A percentile compares a stretch with the other conserved stretches of the same genome.
phyloP scores from a whole-genome alignment of 2,329 filamentous ascomycete genomes.

The Sclerotinia minor region DNA sequence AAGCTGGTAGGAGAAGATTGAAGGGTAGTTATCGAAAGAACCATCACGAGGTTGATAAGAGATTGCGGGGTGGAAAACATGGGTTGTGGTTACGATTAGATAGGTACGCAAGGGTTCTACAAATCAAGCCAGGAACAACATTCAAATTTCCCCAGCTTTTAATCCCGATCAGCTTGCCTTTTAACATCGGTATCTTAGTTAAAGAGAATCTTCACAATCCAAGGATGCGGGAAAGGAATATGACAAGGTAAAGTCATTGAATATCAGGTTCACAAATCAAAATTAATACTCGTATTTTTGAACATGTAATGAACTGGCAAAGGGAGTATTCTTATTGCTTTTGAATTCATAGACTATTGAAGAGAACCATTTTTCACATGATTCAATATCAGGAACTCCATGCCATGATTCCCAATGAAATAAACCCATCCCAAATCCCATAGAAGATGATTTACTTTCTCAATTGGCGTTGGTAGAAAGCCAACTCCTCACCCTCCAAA shows the following conservation, averaged over 20 bases:
- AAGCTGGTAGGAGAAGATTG: background rate
- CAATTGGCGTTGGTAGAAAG: slow-evolving; percentile 99
- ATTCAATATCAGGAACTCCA: slow-evolving; percentile 38
- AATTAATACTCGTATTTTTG: background rate
- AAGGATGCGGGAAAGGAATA: no score
- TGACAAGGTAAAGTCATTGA: background rate
- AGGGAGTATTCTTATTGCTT: slow-evolving; percentile 34
- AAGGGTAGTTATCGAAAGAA: background rate
- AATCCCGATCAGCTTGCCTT: background rate
- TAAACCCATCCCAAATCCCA: slow-evolving; percentile 37
- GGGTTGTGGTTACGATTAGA: background rate
- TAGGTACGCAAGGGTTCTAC: background rate
- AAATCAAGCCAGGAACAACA: slow-evolving; percentile 3
- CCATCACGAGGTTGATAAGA: slow-evolving; percentile 22
- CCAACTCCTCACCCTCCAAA: slow-evolving; percentile 98
- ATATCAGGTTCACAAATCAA: background rate
- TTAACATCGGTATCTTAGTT: background rate
- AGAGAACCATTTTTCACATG: slow-evolving; percentile 32
- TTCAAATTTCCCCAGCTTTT: slow-evolving; percentile 2
- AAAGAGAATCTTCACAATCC: background rate
- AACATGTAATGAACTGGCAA: slow-evolving; percentile 19
- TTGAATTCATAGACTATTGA: slow-evolving; percentile 37
- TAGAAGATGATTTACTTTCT: slow-evolving; percentile 74
- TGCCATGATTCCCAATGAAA: slow-evolving; percentile 40
- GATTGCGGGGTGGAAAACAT: slow-evolving; percentile 20